Evolutionary conservation across 805 yeast genomes (phyloP), one percentile per base, ranked within the genome.

Genomic region (Groenewaldozyma salmanticensis): DNA sequence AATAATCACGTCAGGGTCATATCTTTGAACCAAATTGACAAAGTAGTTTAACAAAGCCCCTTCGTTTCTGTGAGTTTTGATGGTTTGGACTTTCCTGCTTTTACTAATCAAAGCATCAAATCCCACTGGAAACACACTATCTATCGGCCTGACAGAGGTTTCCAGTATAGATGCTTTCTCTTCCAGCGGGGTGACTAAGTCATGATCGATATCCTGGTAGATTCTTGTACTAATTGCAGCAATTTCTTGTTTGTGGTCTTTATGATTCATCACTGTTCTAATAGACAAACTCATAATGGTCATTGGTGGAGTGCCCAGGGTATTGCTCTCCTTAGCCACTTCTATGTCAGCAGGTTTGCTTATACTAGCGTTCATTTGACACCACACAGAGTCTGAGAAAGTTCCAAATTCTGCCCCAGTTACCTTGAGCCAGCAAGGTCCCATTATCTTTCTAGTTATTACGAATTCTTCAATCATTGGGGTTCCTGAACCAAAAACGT

Each of bases 361-460:
- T 17, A 51, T 73, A 1, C 78, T 62, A 1, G 82, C 75, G 53
- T 86, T 95, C n/a, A 83, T 70, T 42, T 74, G 74, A 61, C 94
- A 84, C 63, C 88, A 90, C 0, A 95, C 79, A 2, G 82, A 70
- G 53, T 78, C 80, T 39, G 69, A 71, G 32, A 79, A 59, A 19
- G 59, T 27, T 29, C 32, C 57, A 51, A 82, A 81, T 46, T 79
- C 77, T 37, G 79, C 81, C 38, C 74, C 70, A 33, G 70, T 66
- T 39, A 92, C 68, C 37, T 81, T 81, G 39, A 92, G 66, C 98
- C 98, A 92, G 59, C 97, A 87, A 2, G 98, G 98, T 6, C 98
- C 98, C 96, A 86, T 88, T 35, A 92, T 71, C 51, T 81, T 79
- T 51, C 83, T 71, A 58, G 80, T 85, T 20, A 88, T 53, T 7